phyloP scores from a whole-genome alignment of 176 grass and related monocot genomes.

The Musa schizocarpa region DNA sequence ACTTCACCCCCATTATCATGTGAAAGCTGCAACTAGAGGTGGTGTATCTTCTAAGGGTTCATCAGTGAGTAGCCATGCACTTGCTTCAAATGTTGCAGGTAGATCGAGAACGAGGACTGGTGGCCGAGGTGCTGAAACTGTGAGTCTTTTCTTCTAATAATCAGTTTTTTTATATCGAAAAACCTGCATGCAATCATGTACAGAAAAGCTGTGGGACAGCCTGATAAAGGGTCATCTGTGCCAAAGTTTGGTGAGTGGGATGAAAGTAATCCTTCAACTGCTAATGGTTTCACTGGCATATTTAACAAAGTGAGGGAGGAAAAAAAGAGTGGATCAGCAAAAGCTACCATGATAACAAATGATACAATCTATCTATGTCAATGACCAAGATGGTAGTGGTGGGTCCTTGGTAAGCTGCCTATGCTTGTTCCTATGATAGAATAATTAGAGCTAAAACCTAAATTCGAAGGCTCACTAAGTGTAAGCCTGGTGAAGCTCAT shows the following conservation, averaged over 20 bases:
- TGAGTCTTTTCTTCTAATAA: neutral
- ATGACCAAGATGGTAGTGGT: slow-evolving; percentile 27
- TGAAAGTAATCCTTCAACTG: slow-evolving; percentile 68
- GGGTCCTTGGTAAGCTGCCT: slow-evolving; percentile 44
- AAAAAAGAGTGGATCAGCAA: slow-evolving; percentile 51
- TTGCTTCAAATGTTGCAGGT: too few relatives aligned
- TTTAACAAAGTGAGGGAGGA: slow-evolving; percentile 89
- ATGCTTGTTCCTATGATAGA: neutral
- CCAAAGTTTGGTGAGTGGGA: slow-evolving; percentile 97
- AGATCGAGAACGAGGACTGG: too few relatives aligned
- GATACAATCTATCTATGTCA: slow-evolving; percentile 17
- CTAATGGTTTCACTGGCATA: slow-evolving; percentile 83
- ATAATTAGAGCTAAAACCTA: neutral
- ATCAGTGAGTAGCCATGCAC: too few relatives aligned
- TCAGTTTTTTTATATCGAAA: slow-evolving; percentile 5
- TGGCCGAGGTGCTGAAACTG: too few relatives aligned
- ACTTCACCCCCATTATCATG: too few relatives aligned
- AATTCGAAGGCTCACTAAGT: neutral
- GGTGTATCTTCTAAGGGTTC: too few relatives aligned
- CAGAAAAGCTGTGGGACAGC: slow-evolving; percentile 24
- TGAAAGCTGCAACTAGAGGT: too few relatives aligned
- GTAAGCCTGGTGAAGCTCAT: neutral
- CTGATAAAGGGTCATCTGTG: slow-evolving; percentile 60
- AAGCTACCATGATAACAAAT: slow-evolving; percentile 25
- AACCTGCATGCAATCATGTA: neutral